Percentiles rank a stretch among this genome's conserved stretches.
Conservation (phyloP, 2,329 filamentous ascomycete species). For the Colletotrichum abscissum region DNA sequence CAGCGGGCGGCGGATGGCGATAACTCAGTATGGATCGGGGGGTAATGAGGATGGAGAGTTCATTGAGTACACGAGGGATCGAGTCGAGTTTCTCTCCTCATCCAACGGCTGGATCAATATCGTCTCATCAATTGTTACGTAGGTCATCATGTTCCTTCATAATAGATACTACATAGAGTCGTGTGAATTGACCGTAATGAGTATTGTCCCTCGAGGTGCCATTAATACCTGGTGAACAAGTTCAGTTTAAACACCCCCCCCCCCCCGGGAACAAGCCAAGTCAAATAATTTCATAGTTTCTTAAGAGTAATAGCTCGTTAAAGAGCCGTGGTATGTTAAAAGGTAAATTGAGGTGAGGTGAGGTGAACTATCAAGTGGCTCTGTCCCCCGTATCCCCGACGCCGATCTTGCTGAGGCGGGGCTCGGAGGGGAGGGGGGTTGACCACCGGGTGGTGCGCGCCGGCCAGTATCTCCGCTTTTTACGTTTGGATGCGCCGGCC, state of each 20-base stretch:
- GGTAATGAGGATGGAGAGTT: background rate
- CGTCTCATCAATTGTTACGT: background rate
- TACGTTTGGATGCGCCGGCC: constrained; percentile 6
- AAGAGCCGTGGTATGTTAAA: background rate
- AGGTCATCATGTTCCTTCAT: background rate
- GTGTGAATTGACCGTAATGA: background rate
- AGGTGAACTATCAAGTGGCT: background rate
- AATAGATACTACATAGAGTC: background rate
- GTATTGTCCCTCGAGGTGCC: background rate
- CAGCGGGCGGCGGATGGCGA: background rate
- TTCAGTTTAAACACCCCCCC: background rate
- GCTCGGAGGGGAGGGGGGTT: background rate
- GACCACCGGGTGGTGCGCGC: background rate
- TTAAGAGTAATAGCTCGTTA: background rate
- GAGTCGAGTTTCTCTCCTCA: too few species aligned
- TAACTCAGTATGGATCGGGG: background rate
- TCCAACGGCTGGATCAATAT: background rate
- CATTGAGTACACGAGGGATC: too few species aligned
- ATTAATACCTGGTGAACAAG: background rate
- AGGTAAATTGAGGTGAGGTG: background rate
- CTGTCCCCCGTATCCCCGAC: constrained; percentile 1
- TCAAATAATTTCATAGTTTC: background rate
- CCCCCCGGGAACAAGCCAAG: background rate
- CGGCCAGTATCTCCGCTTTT: background rate
- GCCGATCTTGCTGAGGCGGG: background rate